Evolutionary conservation across 192 early-diverging fungal genomes (phyloP).

Genomic region (Mortierella claussenii): DNA sequence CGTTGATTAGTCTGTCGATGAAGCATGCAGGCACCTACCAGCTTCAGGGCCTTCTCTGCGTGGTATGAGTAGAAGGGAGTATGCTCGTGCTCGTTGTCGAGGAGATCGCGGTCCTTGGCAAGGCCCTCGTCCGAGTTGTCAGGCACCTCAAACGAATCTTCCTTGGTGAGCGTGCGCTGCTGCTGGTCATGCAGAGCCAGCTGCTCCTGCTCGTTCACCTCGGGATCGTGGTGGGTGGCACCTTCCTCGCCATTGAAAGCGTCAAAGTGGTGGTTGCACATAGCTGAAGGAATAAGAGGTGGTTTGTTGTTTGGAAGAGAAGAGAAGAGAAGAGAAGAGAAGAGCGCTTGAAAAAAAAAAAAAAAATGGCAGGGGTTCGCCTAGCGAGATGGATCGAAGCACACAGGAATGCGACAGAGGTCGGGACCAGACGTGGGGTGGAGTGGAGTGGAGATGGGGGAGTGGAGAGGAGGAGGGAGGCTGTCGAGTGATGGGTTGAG

Average conservation of each 20-base stretch:
- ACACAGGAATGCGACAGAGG: background rate
- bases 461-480: background rate
- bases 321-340: conserved; percentile 1
- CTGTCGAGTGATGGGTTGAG: background rate
- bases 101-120: conserved; percentile 22
- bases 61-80: conserved; percentile 53
- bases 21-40: conserved; percentile 11
- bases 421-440: background rate
- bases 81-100: conserved; percentile 29
- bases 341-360: too few species aligned
- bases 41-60: conserved; percentile 44
- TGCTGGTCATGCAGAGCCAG: conserved; percentile 16
- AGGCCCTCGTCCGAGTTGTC: conserved; percentile 36
- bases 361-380: conserved; percentile 7
- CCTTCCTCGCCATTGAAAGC: conserved; percentile 26
- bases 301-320: background rate
- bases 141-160: conserved; percentile 47
- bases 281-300: background rate
- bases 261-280: conserved; percentile 51
- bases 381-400: background rate
- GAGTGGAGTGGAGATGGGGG: background rate
- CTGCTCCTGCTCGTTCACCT: conserved; percentile 1
- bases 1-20: background rate
- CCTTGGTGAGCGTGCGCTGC: conserved; percentile 11
- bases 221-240: background rate